phyloP scores from a whole-genome alignment of 176 grass and related monocot species.

The Areca catechu region DNA sequence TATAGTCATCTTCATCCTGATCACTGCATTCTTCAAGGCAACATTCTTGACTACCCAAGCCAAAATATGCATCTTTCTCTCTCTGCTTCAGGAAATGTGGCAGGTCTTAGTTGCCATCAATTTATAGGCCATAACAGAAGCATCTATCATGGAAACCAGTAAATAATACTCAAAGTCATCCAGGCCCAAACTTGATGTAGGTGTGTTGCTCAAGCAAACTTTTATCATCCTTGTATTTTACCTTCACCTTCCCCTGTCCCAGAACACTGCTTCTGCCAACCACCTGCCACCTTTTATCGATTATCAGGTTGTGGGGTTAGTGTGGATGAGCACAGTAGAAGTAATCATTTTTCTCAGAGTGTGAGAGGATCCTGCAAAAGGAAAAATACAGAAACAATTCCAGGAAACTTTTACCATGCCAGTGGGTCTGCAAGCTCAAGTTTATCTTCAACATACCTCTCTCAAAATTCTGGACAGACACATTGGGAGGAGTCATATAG shows the following conservation, averaged over 20 bases:
- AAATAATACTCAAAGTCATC: constrained; percentile 31
- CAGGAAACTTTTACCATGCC: constrained; percentile 31
- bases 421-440: constrained; percentile 44
- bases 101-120: constrained; percentile 23
- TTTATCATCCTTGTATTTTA: constrained; percentile 37
- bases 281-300: constrained; percentile 14
- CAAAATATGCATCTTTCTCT: constrained; percentile 20
- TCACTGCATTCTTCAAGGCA: constrained; percentile 25
- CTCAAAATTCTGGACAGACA: constrained; percentile 24
- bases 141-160: constrained; percentile 31
- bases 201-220: constrained; percentile 21
- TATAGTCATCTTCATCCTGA: constrained; percentile 31
- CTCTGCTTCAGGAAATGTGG: constrained; percentile 24
- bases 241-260: constrained; percentile 25
- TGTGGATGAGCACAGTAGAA: constrained; percentile 31
- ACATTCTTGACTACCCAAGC: constrained; percentile 22
- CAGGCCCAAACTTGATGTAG: constrained; percentile 18
- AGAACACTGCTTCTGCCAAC: constrained; percentile 32
- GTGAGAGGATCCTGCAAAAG: constrained; percentile 34
- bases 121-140: constrained; percentile 20
- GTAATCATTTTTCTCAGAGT: constrained; percentile 24
- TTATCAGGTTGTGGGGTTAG: constrained; percentile 30
- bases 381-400: constrained; percentile 31
- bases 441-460: constrained; percentile 31
- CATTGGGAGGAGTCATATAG: constrained; percentile 33